A percentile compares a stretch with the other conserved stretches of the same genome.
Conservation (phyloP, 1,139 yeast genomes). For the Taphrina deformans region DNA sequence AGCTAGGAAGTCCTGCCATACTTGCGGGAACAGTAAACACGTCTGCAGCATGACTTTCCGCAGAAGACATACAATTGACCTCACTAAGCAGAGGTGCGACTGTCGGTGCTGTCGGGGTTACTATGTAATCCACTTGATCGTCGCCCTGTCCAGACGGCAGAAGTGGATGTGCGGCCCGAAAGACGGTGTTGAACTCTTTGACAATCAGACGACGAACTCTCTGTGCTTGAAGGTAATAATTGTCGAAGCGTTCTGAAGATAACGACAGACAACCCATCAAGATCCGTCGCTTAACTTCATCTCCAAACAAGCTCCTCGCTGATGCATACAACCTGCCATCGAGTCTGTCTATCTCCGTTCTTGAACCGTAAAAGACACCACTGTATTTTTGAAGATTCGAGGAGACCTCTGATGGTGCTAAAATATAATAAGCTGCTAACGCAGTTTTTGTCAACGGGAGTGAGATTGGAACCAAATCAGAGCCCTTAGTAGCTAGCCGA, state of each 20-base stretch:
- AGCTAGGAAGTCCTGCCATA: constrained; percentile 84
- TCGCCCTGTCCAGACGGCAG: constrained; percentile 40
- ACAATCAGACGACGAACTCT: constrained; percentile 61
- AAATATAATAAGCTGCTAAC: constrained; percentile 79
- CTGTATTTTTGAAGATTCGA: constrained; percentile 88
- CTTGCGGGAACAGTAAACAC: constrained; percentile 87
- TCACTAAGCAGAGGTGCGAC: constrained; percentile 54
- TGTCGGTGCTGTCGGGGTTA: constrained; percentile 72
- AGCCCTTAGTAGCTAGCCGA: constrained; percentile 53
- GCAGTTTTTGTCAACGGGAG: constrained; percentile 67
- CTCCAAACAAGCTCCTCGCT: constrained; percentile 69
- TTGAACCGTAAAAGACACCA: constrained; percentile 78
- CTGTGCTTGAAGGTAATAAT: constrained; percentile 77
- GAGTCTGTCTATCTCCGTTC: constrained; percentile 50
- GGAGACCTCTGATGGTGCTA: constrained; percentile 92
- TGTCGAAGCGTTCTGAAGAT: constrained; percentile 61
- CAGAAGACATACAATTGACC: constrained; percentile 49
- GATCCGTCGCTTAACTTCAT: constrained; percentile 79
- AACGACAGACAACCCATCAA: constrained; percentile 82
- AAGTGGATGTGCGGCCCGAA: constrained; percentile 43
- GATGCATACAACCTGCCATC: constrained; percentile 52
- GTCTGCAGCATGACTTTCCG: constrained; percentile 74
- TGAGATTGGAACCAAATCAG: constrained; percentile 61
- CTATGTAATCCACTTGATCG: constrained; percentile 63
- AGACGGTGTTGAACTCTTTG: constrained; percentile 64